Percentiles rank a stretch among this genome's conserved stretches.
Conservation (phyloP, 2,329 filamentous ascomycete species). For the Sporothrix brunneoviolacea region DNA sequence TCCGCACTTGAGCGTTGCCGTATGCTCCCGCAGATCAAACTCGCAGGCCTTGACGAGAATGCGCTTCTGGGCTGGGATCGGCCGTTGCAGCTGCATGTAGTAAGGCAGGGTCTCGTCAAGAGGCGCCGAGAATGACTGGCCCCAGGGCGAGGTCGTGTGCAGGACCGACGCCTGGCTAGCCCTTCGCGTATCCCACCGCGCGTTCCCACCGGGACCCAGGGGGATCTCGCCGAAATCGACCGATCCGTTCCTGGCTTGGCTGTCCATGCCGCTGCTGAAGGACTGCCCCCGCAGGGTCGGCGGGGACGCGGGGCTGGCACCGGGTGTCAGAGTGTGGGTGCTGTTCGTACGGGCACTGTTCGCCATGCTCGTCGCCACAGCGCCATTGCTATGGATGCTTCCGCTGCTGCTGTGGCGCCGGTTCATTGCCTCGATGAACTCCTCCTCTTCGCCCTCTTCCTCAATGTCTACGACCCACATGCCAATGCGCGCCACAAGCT, state of each 20-base stretch:
- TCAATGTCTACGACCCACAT: conserved; percentile 50
- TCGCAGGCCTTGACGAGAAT: conserved; percentile 51
- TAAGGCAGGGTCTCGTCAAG: conserved; percentile 7
- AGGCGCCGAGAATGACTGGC: neutral
- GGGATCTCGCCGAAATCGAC: conserved; percentile 31
- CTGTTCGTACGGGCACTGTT: no score
- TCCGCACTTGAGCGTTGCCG: conserved; percentile 46
- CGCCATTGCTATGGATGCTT: neutral
- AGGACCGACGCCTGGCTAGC: conserved; percentile 20
- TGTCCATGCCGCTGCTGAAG: conserved; percentile 21
- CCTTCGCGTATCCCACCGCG: conserved; percentile 31
- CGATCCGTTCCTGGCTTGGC: conserved; percentile 22
- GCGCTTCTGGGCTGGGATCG: conserved; percentile 46
- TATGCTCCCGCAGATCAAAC: conserved; percentile 47
- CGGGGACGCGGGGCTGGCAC: no score
- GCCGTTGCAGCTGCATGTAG: conserved; percentile 11
- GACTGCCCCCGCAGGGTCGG: conserved; percentile 15
- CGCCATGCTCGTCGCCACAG: neutral
- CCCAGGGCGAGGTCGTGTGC: neutral
- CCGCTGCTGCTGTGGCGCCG: neutral
- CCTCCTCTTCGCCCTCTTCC: conserved; percentile 35
- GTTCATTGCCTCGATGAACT: conserved; percentile 17
- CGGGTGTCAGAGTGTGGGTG: no score
- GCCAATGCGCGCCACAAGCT: conserved; percentile 48
- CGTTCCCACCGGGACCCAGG: conserved; percentile 38